A percentile compares a stretch with the other conserved stretches of the same genome.
These are phyloP conservation scores for Blastobotrys robertii DNA, from an alignment of 805 yeast species.

Conservation along the genomic window DNA sequence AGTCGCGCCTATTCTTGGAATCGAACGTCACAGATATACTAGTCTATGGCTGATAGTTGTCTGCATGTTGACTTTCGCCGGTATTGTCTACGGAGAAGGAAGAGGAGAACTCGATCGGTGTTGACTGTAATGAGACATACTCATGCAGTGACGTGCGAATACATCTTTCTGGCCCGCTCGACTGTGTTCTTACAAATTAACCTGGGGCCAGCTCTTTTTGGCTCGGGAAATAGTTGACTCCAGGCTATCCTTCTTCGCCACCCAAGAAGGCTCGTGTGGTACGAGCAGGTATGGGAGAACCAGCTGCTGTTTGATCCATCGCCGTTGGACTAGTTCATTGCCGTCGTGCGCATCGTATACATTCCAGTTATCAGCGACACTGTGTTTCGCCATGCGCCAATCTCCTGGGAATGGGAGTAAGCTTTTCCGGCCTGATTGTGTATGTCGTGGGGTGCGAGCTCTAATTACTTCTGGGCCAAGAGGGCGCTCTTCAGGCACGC, in stretches of 20 bases:
- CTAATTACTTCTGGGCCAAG: constrained; percentile 60
- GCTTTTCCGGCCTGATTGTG: constrained; percentile 45
- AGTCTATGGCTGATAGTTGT: constrained; percentile 58
- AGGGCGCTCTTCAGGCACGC: constrained; percentile 40
- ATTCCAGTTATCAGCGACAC: constrained; percentile 77
- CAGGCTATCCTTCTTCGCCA: constrained; percentile 57
- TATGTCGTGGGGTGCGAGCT: constrained; percentile 55
- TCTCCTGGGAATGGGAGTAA: constrained; percentile 73
- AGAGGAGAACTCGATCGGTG: constrained; percentile 57
- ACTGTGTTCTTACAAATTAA: constrained; percentile 71
- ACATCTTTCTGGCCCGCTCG: constrained; percentile 68
- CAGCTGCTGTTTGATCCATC: constrained; percentile 77
- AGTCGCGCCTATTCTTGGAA: constrained; percentile 57
- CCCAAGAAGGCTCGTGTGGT: constrained; percentile 45
- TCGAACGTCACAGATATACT: constrained; percentile 58
- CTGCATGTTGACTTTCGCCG: constrained; percentile 57
- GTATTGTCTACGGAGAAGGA: constrained; percentile 59
- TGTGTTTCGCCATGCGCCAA: constrained; percentile 65
- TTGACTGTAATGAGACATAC: constrained; percentile 46
- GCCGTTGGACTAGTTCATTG: constrained; percentile 54
- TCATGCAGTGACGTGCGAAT: constrained; percentile 40
- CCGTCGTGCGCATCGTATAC: constrained; percentile 74
- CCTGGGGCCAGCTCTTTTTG: constrained; percentile 73
- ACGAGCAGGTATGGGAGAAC: constrained; percentile 60
- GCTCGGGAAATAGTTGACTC: constrained; percentile 82